Percentiles rank a stretch among this genome's conserved stretches.
Evolutionary conservation across 306 rosid species (phyloP).

Genomic region (Sechiopsis laciniata): DNA sequence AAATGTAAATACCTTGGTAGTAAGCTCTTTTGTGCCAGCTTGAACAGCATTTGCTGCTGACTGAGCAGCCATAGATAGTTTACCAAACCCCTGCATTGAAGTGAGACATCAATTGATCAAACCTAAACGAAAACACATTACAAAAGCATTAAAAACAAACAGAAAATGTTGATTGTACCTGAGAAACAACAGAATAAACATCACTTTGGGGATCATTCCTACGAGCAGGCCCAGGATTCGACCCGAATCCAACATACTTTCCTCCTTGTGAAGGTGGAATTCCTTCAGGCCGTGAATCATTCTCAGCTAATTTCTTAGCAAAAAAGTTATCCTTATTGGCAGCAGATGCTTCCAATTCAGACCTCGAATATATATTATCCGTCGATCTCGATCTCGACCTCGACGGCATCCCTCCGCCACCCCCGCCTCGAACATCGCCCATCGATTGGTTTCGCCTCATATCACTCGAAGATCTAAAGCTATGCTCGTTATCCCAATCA

Average conservation of each 20-base stretch:
- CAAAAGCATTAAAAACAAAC: neutral
- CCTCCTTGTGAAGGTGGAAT: conserved; percentile 93
- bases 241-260: conserved; percentile 95
- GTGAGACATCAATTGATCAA: conserved; percentile 9
- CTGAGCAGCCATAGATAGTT: conserved; percentile 75
- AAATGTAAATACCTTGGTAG: conserved; percentile 61
- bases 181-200: conserved; percentile 79
- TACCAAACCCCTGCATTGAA: conserved; percentile 73
- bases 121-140: neutral
- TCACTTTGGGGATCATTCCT: conserved; percentile 47
- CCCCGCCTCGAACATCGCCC: conserved; percentile 55
- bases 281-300: conserved; percentile 73
- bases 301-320: conserved; percentile 56
- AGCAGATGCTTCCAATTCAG: conserved; percentile 82
- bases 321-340: conserved; percentile 73
- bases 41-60: conserved; percentile 87
- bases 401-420: conserved; percentile 31
- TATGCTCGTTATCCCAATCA: conserved; percentile 71
- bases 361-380: conserved; percentile 57
- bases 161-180: conserved; percentile 37
- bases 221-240: conserved; percentile 39
- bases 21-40: conserved; percentile 68
- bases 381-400: conserved; percentile 71
- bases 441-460: conserved; percentile 70
- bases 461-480: conserved; percentile 49